Percentiles rank a stretch among this genome's conserved stretches.
Evolutionary conservation across 2,329 filamentous ascomycete species (phyloP).

Genomic region (Phoma sp.): DNA sequence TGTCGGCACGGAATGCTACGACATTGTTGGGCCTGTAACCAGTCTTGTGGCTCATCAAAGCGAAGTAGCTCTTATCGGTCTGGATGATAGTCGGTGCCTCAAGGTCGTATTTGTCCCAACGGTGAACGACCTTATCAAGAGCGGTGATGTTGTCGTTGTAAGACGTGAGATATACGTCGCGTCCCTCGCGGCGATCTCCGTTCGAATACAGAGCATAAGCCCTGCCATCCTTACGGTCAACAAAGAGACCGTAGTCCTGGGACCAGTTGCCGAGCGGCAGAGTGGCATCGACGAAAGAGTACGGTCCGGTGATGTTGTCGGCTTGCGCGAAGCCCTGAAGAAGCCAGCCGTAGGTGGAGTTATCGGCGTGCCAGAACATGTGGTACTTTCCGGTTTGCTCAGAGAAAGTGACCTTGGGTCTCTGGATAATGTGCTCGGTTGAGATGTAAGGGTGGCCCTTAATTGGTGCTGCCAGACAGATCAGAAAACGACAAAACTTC

Average conservation of each 20-base stretch:
- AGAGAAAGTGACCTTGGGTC: conserved; percentile 69
- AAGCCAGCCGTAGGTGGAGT: conserved; percentile 63
- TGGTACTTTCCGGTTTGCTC: conserved; percentile 63
- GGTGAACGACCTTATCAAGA: conserved; percentile 61
- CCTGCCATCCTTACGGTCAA: conserved; percentile 64
- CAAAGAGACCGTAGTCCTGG: conserved; percentile 68
- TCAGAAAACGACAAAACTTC: neutral
- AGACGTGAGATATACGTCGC: conserved; percentile 64
- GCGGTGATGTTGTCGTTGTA: conserved; percentile 62
- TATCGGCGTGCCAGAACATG: conserved; percentile 69
- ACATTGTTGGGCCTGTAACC: conserved; percentile 70
- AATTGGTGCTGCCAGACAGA: conserved; percentile 53
- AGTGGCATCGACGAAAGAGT: conserved; percentile 62
- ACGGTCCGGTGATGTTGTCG: conserved; percentile 62
- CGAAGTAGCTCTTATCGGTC: conserved; percentile 66
- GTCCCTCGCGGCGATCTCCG: conserved; percentile 62
- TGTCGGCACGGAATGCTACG: conserved; percentile 63
- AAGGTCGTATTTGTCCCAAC: conserved; percentile 67
- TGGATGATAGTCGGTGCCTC: conserved; percentile 68
- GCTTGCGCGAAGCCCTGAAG: conserved; percentile 65
- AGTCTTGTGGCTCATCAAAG: conserved; percentile 69
- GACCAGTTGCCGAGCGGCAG: conserved; percentile 68
- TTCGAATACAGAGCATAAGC: conserved; percentile 68
- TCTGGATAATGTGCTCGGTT: conserved; percentile 65
- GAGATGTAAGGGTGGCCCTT: conserved; percentile 64